Conservation (phyloP, 495 filamentous ascomycete species). For the Lophiostoma macrostomum region DNA sequence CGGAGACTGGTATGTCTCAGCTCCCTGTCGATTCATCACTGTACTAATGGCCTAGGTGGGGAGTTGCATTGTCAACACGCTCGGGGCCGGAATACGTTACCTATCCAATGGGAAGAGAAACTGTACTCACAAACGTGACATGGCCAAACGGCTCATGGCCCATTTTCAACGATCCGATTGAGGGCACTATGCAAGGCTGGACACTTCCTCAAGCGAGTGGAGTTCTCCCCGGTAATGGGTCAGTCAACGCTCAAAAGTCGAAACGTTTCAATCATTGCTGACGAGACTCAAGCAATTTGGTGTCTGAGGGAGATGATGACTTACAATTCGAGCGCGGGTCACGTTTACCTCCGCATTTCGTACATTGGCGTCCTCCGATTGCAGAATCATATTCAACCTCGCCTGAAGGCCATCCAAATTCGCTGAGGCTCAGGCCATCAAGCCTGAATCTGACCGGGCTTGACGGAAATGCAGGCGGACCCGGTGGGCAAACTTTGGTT, state of each 20-base stretch:
- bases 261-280: not conserved
- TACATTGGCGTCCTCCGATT: slow-evolving; percentile 49
- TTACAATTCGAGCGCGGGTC: slow-evolving; percentile 43
- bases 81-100: slow-evolving; percentile 39
- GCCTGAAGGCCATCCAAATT: slow-evolving; percentile 37
- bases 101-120: slow-evolving; percentile 62
- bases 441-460: slow-evolving; percentile 47
- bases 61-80: slow-evolving; percentile 49
- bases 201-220: slow-evolving; percentile 36
- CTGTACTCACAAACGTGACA: slow-evolving; percentile 51
- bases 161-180: slow-evolving; percentile 42
- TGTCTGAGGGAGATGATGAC: slow-evolving; percentile 42
- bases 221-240: slow-evolving; percentile 38
- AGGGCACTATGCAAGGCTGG: slow-evolving; percentile 45
- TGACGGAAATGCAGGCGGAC: slow-evolving; percentile 20
- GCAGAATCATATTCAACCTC: slow-evolving; percentile 44
- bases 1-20: slow-evolving; percentile 45
- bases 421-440: slow-evolving; percentile 45
- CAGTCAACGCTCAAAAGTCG: not conserved
- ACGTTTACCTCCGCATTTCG: slow-evolving; percentile 46
- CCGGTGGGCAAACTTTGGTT: slow-evolving; percentile 47
- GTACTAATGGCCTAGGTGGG: slow-evolving; percentile 41
- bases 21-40: not conserved
- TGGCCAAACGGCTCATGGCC: slow-evolving; percentile 50
- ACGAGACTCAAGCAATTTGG: too few relatives aligned